phyloP scores from a whole-genome alignment of 495 filamentous ascomycete genomes.

The Neurospora discreta region DNA sequence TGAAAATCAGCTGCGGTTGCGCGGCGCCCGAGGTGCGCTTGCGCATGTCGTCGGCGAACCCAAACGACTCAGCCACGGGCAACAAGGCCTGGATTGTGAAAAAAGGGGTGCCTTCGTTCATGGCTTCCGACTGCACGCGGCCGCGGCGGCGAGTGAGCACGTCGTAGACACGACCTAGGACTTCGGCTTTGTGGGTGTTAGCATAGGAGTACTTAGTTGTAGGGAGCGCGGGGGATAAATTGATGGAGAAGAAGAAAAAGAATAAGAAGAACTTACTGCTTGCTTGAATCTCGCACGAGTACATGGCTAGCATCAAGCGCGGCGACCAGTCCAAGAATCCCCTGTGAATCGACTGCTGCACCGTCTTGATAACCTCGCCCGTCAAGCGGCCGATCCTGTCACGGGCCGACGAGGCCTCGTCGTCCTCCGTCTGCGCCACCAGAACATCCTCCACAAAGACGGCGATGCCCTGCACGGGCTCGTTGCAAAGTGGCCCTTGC shows the following conservation, averaged over 20 bases:
- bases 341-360: constrained; percentile 72
- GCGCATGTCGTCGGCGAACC: constrained; percentile 90
- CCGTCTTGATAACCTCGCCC: constrained; percentile 80
- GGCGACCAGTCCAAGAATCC: constrained; percentile 95
- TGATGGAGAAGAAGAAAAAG: no score
- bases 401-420: constrained; percentile 45
- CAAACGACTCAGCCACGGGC: constrained; percentile 89
- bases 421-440: constrained; percentile 33
- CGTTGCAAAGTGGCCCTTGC: constrained; percentile 83
- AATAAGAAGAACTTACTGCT: constrained; percentile 49
- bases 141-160: constrained; percentile 87
- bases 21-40: constrained; percentile 87
- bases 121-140: constrained; percentile 73
- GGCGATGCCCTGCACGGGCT: constrained; percentile 87
- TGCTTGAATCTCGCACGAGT: constrained; percentile 93
- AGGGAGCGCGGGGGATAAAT: not conserved
- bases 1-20: constrained; percentile 84
- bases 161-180: constrained; percentile 87
- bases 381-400: constrained; percentile 73
- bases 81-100: constrained; percentile 82
- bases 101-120: constrained; percentile 94
- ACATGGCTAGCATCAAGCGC: constrained; percentile 92
- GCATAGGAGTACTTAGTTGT: constrained; percentile 3
- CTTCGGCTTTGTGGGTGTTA: constrained; percentile 53
- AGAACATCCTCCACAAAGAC: constrained; percentile 79